A percentile compares a stretch with the other conserved stretches of the same genome.
Conservation (phyloP, 257 asterid genomes). For the Osmanthus fragrans region DNA sequence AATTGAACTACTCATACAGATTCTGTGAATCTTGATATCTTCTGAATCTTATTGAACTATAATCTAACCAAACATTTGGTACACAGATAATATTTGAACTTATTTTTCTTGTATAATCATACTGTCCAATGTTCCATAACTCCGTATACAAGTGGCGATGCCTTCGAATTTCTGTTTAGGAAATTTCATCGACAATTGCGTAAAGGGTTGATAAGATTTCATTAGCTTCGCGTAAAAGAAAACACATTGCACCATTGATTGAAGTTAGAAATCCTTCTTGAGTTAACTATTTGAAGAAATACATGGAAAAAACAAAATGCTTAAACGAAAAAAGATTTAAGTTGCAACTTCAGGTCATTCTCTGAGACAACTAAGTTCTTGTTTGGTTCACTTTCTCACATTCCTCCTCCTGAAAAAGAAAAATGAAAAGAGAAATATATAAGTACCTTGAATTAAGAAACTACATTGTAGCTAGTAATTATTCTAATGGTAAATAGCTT, state of each 20-base stretch:
- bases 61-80: background rate
- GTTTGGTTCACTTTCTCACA: conserved; percentile 16
- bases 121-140: background rate
- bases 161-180: no score
- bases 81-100: background rate
- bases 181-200: background rate
- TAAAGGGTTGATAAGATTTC: background rate
- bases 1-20: conserved; percentile 22
- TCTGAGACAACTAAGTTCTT: background rate
- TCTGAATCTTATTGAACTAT: conserved; percentile 23
- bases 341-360: conserved; percentile 2
- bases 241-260: conserved; percentile 20
- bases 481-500: conserved; percentile 8
- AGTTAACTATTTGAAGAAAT: conserved; percentile 9
- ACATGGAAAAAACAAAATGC: background rate
- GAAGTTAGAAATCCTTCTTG: conserved; percentile 4
- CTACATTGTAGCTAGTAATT: background rate
- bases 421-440: background rate
- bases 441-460: background rate
- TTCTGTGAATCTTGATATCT: conserved; percentile 33
- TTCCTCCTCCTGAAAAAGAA: conserved; percentile 29
- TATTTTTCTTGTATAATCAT: background rate
- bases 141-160: no score
- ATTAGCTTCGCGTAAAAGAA: background rate
- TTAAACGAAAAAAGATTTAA: background rate